Evolutionary conservation across 352 stramenopile genomes (phyloP), one percentile per base, ranked within the genome.

Genomic region (Globisporangium acanthophoron): DNA sequence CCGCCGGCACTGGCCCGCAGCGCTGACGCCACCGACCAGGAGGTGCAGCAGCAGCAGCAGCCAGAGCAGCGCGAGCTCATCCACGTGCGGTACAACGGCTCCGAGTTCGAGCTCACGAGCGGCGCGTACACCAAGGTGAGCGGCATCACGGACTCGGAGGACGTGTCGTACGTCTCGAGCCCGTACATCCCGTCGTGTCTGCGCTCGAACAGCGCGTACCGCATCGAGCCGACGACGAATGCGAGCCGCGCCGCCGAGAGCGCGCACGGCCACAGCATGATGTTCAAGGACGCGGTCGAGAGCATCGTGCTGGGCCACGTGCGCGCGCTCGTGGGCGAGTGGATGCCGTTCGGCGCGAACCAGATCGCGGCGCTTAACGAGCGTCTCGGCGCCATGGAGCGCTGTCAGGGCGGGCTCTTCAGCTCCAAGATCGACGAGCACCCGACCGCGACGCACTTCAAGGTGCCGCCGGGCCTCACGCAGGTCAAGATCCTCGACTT

Each of bases 401-500:
- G 96, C 20, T 96, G 96, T 53, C 96, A 99, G 73, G 96, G 96
- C 40, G 96, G 96, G 0, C 97, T 98, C 49, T 98, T 99, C 65
- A 98, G 91, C 39, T 96, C 94, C 24, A 84, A 93, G 29, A 80
- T 98, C 27, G 96, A 98, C 65, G 73, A 90, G 18, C 57, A 87
- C 27, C 82, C 87, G 20, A 90, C 85, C 0, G 69, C 78, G 54
- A 98, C 80, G 47, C 89, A 85, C 60, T 93, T 98, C 59, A 83
- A 83, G 46, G 85, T 94, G 18, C 76, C 77, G 1, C 92, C 96
- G 4, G 93, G 97, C 35, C 79, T 99, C n/a, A 99, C 96, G 5
- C 87, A 90, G 48, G 93, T 99, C 49, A 95, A 97, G 61, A 98
- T 99, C 44, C 75, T 99, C 13, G 96, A 99, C 68, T 99, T 98